Evolutionary conservation across 1,284 basidiomycete genomes (phyloP).

Genomic region (Mycena sp.): DNA sequence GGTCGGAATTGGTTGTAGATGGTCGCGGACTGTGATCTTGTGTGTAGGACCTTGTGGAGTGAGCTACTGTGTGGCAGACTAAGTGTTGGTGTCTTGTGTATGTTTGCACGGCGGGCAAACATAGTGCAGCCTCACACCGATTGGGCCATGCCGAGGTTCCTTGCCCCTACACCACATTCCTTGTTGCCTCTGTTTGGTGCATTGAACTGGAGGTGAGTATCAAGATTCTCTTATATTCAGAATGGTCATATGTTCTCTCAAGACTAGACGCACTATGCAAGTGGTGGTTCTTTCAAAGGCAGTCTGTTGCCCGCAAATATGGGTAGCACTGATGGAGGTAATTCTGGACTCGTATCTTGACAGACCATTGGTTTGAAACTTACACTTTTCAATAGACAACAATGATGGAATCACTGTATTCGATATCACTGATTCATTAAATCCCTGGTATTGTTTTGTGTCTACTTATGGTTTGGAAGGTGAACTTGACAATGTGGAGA

Average conservation of each 20-base stretch:
- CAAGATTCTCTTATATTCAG: too few species aligned
- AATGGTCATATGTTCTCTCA: too few species aligned
- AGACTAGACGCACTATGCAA: slow-evolving; percentile 15
- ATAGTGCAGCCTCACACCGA: too few species aligned
- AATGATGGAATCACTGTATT: slow-evolving; percentile 53
- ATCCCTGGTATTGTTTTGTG: slow-evolving; percentile 47
- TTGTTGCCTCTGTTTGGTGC: slow-evolving; percentile 37
- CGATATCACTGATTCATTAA: slow-evolving; percentile 49
- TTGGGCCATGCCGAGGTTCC: slow-evolving; percentile 36
- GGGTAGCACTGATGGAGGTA: slow-evolving; percentile 42
- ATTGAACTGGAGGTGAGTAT: slow-evolving; percentile 32
- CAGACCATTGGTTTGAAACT: not conserved
- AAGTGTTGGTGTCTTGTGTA: too few species aligned
- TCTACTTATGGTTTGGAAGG: slow-evolving; percentile 10
- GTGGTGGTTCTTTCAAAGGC: slow-evolving; percentile 24
- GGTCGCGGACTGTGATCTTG: too few species aligned
- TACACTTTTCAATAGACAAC: slow-evolving; percentile 41
- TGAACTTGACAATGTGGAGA: not conserved
- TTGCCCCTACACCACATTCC: slow-evolving; percentile 43
- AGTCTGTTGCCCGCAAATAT: slow-evolving; percentile 35
- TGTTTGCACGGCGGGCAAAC: too few species aligned
- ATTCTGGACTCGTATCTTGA: slow-evolving; percentile 8
- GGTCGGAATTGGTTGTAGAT: too few species aligned
- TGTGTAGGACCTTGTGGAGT: too few species aligned
- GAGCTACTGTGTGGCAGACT: too few species aligned